Percentiles rank a stretch among this genome's conserved stretches.
Conservation (phyloP, 2,329 filamentous ascomycete genomes). For the Scedosporium aurantiacum region DNA sequence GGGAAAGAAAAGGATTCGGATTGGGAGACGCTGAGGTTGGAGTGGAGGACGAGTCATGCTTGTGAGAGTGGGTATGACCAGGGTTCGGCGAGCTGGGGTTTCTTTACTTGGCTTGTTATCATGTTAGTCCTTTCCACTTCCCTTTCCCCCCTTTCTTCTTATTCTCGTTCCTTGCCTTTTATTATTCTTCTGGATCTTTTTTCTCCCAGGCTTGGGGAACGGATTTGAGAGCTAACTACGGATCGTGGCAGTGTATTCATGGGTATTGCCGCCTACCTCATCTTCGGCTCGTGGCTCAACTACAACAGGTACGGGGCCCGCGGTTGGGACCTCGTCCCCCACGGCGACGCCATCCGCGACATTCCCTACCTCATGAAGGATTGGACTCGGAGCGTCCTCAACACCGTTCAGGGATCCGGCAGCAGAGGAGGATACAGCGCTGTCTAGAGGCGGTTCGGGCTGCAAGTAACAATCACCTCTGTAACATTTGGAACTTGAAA, state of each 20-base stretch:
- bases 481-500: not conserved
- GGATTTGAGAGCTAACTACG: constrained; percentile 13
- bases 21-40: constrained; percentile 56
- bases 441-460: constrained; percentile 46
- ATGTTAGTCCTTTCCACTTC: constrained; percentile 50
- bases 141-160: not conserved
- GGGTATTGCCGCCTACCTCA: constrained; percentile 75
- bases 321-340: constrained; percentile 89
- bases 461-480: not conserved
- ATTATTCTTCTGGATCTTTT: not conserved
- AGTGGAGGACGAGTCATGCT: constrained; percentile 81
- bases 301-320: constrained; percentile 93
- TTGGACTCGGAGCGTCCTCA: constrained; percentile 67
- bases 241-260: constrained; percentile 61
- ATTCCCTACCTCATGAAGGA: constrained; percentile 88
- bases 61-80: constrained; percentile 51
- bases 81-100: constrained; percentile 61
- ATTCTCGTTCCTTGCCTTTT: not conserved
- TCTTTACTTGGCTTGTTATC: constrained; percentile 95
- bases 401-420: constrained; percentile 73
- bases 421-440: constrained; percentile 89
- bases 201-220: not conserved
- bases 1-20: constrained; percentile 43
- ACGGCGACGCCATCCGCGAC: constrained; percentile 85
- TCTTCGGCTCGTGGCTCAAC: constrained; percentile 97